Base-by-base conservation (phyloP, 202 grass and related monocot genomes). In the Setaria italica region DNA sequence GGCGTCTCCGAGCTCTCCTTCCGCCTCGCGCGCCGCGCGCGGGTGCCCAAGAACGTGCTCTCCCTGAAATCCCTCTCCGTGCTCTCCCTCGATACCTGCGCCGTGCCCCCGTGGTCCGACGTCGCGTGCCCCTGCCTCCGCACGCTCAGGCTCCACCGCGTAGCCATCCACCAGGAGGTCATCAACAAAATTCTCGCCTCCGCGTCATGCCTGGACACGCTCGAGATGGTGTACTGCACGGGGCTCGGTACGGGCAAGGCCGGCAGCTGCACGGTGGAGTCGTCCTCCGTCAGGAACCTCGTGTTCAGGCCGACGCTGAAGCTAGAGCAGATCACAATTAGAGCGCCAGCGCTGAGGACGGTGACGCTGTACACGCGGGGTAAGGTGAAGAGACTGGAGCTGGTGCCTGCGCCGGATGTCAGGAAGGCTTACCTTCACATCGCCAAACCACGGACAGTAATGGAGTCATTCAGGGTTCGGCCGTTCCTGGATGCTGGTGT, bases 371-470 rank as follows among this genome's bases (percentile, higher is more conserved):
- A 84, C 76, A 85, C 85, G 20, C 85, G 89, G 15, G 20, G 46
- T n/a, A 87, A 32, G 76, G 29, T 20, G 20, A 41, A 11, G 47
- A 72, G 11, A 32, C 53, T 87, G 29, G 54, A 57, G 46, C 15
- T 87, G 11, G 77, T 47, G 15, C 76, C 85, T 76, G 77, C 76
- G 11, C 85, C 85, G 15, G 70, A 85, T 72, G 49, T 88, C 63
- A 88, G 70, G 47, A 91, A 88, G 77, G 85, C 41, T 12, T 91
- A 91, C 81, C 81, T 91, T 46, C 69, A 91, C 85, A 35, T 91
- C 15, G 9, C 64, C 76, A 87, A 77, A 49, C 19, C 39, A 16
- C 70, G 3, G 2, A 19, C 0, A 0, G 3, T 14, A 50, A 9
- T 57, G 55, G 6, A 33, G 34, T 46, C 53, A n/a, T 71, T 76